Base-by-base conservation (phyloP, 176 grass and related monocot species). In the Zea luxurians region DNA sequence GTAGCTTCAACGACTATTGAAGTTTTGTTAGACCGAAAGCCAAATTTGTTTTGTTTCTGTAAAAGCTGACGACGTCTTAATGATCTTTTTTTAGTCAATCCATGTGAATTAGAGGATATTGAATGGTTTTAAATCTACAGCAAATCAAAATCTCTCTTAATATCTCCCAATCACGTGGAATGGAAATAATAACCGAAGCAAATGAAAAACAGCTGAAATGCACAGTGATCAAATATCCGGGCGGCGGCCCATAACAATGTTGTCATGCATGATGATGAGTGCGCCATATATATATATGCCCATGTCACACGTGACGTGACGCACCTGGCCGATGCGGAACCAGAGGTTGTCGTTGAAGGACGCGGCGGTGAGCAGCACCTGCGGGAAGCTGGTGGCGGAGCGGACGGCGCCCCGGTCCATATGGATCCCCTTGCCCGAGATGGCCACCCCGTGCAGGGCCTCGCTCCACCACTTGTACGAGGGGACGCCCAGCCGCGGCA, bases 381-480 rank as follows among this genome's bases (percentile, higher is more conserved):
- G 83, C 2, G 93, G 91, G 81, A 97, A 97, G 84, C 91, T 91
- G 44, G 93, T 97, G 55, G 86, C 84, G 10, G 63, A 42, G 38
- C 64, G 84, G 17, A 78, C 75, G 73, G 76, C 52, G 57, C 62
- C 61, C 21, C 17, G 48, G 60, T 73, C 52, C 50, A 85, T 80
- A 45, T 75, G 66, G 27, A 89, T 75, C 3, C 86, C 93, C 16
- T 21, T 66, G n/a, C 88, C 90, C 71, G 83, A 87, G 50, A 77
- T 74, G 11, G 93, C 84, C 71, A 97, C 76, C 52, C 93, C 91
- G 71, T 97, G 91, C 20, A 97, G 66, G 67, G 86, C 83, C 76
- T 97, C 91, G 4, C 78, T 87, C 93, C 93, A 93, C 93, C 93
- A 97, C 80, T 87, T 87, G 83, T 93, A 97, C 7, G 68, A 10